Conservation (phyloP, 2,329 filamentous ascomycete species). For the Aspergillus quadricinctus region DNA sequence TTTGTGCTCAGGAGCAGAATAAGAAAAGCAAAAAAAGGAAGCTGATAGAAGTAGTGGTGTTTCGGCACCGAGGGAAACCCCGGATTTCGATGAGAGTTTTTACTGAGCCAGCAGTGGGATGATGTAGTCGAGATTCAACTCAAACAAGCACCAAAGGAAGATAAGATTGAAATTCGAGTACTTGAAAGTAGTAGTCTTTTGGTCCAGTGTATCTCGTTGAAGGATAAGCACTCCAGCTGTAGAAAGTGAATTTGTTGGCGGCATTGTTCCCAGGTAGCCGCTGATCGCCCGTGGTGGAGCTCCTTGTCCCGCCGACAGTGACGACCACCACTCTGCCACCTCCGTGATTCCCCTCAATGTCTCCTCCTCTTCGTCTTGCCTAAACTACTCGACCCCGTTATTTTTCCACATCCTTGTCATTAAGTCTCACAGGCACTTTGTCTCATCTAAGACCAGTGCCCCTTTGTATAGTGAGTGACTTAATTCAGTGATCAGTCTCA, state of each 20-base stretch:
- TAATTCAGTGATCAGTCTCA: conserved; percentile 2
- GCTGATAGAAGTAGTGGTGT: conserved; percentile 1
- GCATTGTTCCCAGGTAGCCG: conserved; percentile 26
- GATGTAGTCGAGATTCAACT: neutral
- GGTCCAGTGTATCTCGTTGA: neutral
- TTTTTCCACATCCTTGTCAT: neutral
- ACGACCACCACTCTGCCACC: conserved; percentile 18
- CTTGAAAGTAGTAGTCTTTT: neutral
- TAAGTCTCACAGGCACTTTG: neutral
- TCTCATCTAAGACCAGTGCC: neutral
- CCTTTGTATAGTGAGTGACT: neutral
- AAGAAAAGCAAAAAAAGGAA: neutral
- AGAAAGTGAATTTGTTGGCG: neutral
- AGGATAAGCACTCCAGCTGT: neutral
- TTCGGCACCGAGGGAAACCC: conserved; percentile 13
- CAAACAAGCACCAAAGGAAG: neutral
- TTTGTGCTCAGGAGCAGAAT: neutral
- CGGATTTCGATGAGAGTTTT: conserved; percentile 9
- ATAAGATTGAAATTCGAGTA: neutral
- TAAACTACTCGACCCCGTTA: neutral
- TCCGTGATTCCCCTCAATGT: neutral
- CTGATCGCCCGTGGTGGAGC: conserved; percentile 33
- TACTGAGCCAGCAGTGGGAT: neutral
- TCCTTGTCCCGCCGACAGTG: conserved; percentile 28
- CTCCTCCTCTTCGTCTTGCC: neutral